Conservation (phyloP, 2,329 filamentous ascomycete species). For the Massarina eburnea region DNA sequence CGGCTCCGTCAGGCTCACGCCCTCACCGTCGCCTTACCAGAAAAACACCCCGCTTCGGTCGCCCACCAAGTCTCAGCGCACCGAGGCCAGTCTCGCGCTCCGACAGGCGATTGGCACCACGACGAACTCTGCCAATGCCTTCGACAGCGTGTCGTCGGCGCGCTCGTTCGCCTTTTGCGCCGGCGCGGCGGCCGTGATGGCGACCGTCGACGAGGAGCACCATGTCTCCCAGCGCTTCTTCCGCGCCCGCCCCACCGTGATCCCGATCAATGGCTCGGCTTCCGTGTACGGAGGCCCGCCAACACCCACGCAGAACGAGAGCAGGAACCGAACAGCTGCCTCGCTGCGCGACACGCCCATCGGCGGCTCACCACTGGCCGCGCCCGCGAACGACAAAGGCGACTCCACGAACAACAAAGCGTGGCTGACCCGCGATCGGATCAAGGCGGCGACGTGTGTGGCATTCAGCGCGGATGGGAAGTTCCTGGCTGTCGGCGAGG, state of each 20-base stretch:
- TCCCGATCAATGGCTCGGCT: slow-evolving; percentile 65
- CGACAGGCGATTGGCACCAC: slow-evolving; percentile 90
- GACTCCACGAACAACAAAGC: slow-evolving; percentile 68
- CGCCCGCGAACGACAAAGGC: slow-evolving; percentile 53
- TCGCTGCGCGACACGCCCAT: slow-evolving; percentile 53
- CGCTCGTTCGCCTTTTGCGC: slow-evolving; percentile 84
- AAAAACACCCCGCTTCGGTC: slow-evolving; percentile 66
- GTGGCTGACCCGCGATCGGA: slow-evolving; percentile 86
- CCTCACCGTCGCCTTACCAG: slow-evolving; percentile 65
- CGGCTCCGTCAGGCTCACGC: slow-evolving; percentile 56
- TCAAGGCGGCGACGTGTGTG: slow-evolving; percentile 91
- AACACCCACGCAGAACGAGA: slow-evolving; percentile 57
- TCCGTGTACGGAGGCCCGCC: slow-evolving; percentile 55
- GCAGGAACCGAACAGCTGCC: slow-evolving; percentile 60
- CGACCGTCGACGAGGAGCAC: slow-evolving; percentile 70
- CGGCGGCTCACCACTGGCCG: slow-evolving; percentile 46
- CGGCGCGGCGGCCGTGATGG: slow-evolving; percentile 89
- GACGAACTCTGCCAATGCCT: slow-evolving; percentile 78
- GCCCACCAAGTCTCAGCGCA: slow-evolving; percentile 54
- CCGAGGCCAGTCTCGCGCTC: slow-evolving; percentile 63
- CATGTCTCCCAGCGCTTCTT: slow-evolving; percentile 80
- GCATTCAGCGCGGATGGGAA: slow-evolving; percentile 84
- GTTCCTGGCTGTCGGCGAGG: slow-evolving; percentile 88
- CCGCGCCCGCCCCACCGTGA: slow-evolving; percentile 73
- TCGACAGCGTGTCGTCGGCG: slow-evolving; percentile 74